phyloP scores from a whole-genome alignment of 257 asterid species.

The Apocynum venetum region DNA sequence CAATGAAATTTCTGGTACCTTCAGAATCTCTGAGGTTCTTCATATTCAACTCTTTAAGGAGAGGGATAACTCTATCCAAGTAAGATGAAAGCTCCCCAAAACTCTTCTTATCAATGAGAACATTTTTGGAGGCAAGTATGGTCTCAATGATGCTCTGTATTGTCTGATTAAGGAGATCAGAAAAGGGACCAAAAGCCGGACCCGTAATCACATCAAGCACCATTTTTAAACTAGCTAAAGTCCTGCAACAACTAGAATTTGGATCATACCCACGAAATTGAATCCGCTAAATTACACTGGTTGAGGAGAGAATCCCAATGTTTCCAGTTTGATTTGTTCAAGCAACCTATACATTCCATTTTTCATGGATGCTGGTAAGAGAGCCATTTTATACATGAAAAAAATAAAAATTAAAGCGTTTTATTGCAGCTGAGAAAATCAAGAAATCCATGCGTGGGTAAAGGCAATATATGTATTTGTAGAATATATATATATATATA shows the following conservation, averaged over 20 bases:
- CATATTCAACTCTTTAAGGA: constrained; percentile 38
- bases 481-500: no score
- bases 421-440: background rate
- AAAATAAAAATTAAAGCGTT: background rate
- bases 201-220: constrained; percentile 30
- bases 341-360: constrained; percentile 1
- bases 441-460: background rate
- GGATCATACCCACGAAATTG: background rate
- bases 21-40: constrained; percentile 28
- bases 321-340: background rate
- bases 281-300: background rate
- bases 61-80: constrained; percentile 40
- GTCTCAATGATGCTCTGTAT: constrained; percentile 39
- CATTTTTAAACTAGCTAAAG: constrained; percentile 20
- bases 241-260: background rate
- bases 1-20: constrained; percentile 28
- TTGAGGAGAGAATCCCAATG: background rate
- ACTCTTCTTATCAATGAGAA: constrained; percentile 36
- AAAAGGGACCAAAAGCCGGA: constrained; percentile 23
- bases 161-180: constrained; percentile 29
- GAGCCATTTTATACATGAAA: background rate
- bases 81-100: constrained; percentile 44
- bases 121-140: constrained; percentile 29
- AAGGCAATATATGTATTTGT: background rate
- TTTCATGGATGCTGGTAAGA: background rate